These are phyloP conservation scores for Balamuthia mandrillaris DNA, from an alignment of 208 protist genomes.

Conservation along the genomic window DNA sequence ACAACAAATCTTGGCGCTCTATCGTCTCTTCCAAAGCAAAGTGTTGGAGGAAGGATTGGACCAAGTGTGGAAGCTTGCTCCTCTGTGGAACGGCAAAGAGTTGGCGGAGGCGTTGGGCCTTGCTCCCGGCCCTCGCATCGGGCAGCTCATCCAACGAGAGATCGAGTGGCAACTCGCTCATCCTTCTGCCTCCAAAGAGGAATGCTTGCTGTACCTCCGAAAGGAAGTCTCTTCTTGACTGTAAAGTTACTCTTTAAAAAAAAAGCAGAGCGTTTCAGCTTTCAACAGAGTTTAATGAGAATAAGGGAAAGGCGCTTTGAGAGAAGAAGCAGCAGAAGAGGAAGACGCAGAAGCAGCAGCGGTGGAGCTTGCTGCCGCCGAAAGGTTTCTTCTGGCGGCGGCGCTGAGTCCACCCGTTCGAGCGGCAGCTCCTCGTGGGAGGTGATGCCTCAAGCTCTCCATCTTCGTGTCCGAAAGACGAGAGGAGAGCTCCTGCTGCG, in stretches of 20 bases:
- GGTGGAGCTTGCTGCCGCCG: too few relatives aligned
- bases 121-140: neutral
- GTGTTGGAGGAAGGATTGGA: neutral
- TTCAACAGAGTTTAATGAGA: too few relatives aligned
- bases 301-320: too few relatives aligned
- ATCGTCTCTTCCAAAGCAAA: neutral
- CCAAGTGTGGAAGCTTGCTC: neutral
- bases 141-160: neutral
- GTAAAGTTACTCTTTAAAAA: too few relatives aligned
- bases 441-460: conserved; percentile 12
- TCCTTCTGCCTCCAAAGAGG: neutral
- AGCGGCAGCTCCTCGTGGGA: too few relatives aligned
- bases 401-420: too few relatives aligned
- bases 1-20: neutral
- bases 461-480: neutral
- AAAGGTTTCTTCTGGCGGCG: too few relatives aligned
- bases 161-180: conserved; percentile 1
- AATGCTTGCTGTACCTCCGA: neutral
- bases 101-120: neutral
- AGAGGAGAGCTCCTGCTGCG: neutral
- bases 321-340: too few relatives aligned
- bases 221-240: too few relatives aligned
- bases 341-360: too few relatives aligned
- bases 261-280: too few relatives aligned
- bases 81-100: neutral